phyloP scores from a whole-genome alignment of 768 basidiomycete species.

The Amyloporia xantha region DNA sequence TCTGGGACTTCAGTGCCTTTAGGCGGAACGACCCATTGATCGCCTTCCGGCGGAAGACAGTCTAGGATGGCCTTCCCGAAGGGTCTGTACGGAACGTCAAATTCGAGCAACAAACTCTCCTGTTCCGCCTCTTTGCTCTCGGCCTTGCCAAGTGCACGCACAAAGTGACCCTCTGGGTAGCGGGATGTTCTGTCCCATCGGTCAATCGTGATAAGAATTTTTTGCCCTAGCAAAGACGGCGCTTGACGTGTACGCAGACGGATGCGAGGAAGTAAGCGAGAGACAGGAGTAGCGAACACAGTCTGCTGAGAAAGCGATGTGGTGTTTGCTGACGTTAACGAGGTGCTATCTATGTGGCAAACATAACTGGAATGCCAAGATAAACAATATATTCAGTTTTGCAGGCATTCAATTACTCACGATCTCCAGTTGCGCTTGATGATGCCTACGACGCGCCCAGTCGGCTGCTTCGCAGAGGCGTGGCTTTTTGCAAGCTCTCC shows the following conservation, averaged over 20 bases:
- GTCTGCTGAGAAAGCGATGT: constrained; percentile 85
- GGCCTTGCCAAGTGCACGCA: constrained; percentile 82
- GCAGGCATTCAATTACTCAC: constrained; percentile 38
- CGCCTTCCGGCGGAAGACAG: constrained; percentile 86
- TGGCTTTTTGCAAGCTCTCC: constrained; percentile 20
- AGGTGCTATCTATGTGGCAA: constrained; percentile 89
- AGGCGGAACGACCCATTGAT: constrained; percentile 85
- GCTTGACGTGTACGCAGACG: constrained; percentile 94
- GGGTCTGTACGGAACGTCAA: constrained; percentile 91
- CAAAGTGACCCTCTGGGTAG: constrained; percentile 97
- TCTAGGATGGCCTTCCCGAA: constrained; percentile 94
- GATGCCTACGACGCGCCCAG: constrained; percentile 85
- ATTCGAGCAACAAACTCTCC: constrained; percentile 89
- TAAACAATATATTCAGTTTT: neutral
- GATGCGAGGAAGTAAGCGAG: constrained; percentile 86
- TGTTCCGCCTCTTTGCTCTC: constrained; percentile 96
- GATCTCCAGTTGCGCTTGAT: constrained; percentile 96
- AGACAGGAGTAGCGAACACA: constrained; percentile 91
- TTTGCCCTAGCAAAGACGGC: constrained; percentile 79
- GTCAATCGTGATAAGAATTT: constrained; percentile 94
- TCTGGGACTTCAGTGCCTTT: constrained; percentile 45
- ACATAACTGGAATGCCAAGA: constrained; percentile 54
- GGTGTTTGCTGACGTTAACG: constrained; percentile 69
- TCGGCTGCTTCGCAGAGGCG: constrained; percentile 71
- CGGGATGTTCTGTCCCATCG: constrained; percentile 82